Percentiles rank a stretch among this genome's conserved stretches.
These are phyloP conservation scores for Colletotrichum sp. DNA, from an alignment of 2,329 filamentous ascomycete genomes.

Conservation along the genomic window DNA sequence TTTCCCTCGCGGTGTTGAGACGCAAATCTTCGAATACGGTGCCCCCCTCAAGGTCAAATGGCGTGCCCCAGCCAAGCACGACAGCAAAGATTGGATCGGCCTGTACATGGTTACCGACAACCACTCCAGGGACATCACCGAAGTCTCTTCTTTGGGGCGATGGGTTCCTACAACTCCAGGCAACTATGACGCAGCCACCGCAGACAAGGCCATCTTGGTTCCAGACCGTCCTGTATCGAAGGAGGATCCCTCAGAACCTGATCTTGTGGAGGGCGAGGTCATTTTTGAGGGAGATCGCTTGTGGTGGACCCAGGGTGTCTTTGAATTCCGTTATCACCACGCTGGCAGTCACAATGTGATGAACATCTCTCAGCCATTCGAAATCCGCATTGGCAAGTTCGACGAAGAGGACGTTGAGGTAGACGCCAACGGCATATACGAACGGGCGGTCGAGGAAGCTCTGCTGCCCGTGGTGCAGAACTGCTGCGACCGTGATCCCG, in stretches of 20 bases:
- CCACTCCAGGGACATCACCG: slow-evolving; percentile 81
- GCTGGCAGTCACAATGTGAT: slow-evolving; percentile 91
- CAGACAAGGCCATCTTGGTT: slow-evolving; percentile 77
- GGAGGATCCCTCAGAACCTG: slow-evolving; percentile 55
- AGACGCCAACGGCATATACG: slow-evolving; percentile 65
- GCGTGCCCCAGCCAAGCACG: slow-evolving; percentile 87
- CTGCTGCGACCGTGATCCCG: slow-evolving; percentile 89
- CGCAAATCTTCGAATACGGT: slow-evolving; percentile 85
- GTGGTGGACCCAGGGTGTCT: slow-evolving; percentile 96
- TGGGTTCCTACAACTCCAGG: slow-evolving; percentile 85
- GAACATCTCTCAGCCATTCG: slow-evolving; percentile 92
- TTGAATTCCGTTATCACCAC: slow-evolving; percentile 97
- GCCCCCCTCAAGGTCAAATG: slow-evolving; percentile 88
- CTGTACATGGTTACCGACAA: slow-evolving; percentile 97
- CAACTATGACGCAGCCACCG: slow-evolving; percentile 75
- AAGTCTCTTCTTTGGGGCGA: slow-evolving; percentile 83
- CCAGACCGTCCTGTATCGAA: slow-evolving; percentile 65
- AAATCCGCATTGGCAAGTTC: slow-evolving; percentile 83
- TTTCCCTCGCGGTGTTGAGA: slow-evolving; percentile 73
- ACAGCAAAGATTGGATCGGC: slow-evolving; percentile 93
- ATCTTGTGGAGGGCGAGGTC: slow-evolving; percentile 80
- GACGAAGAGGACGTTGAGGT: slow-evolving; percentile 74
- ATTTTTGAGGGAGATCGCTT: slow-evolving; percentile 90
- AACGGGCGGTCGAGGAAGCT: slow-evolving; percentile 74
- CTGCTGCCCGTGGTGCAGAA: slow-evolving; percentile 86